A percentile compares a stretch with the other conserved stretches of the same genome.
phyloP scores from a whole-genome alignment of 148 eudicot genomes.

The Polygonum maritimum region DNA sequence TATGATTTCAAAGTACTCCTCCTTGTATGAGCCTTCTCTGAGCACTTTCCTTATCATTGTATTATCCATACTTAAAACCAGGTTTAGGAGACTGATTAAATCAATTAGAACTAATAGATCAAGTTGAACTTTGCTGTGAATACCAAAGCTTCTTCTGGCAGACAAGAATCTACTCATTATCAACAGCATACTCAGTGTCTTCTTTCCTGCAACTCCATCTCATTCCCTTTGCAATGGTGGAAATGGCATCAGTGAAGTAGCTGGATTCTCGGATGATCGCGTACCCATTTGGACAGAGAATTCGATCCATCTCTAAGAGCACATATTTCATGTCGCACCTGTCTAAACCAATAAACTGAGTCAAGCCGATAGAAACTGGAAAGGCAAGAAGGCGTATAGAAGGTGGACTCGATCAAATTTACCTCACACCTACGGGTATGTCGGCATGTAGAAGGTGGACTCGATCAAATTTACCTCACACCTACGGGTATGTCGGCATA shows the following conservation, averaged over 20 bases:
- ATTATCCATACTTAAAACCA: background rate
- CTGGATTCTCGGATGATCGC: slow-evolving; percentile 63
- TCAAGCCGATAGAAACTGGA: background rate
- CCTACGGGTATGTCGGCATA: too few species aligned
- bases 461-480: too few species aligned
- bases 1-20: background rate
- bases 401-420: background rate
- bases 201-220: slow-evolving; percentile 81
- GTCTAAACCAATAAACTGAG: slow-evolving; percentile 4
- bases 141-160: slow-evolving; percentile 95
- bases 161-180: slow-evolving; percentile 63
- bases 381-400: background rate
- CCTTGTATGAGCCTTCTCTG: background rate
- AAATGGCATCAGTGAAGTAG: slow-evolving; percentile 47
- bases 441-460: too few species aligned
- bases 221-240: slow-evolving; percentile 62
- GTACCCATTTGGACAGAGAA: slow-evolving; percentile 73
- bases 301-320: slow-evolving; percentile 92
- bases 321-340: slow-evolving; percentile 89
- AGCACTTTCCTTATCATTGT: background rate
- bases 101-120: slow-evolving; percentile 39
- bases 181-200: slow-evolving; percentile 44
- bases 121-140: slow-evolving; percentile 51
- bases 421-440: slow-evolving; percentile 93
- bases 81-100: background rate